Percentiles rank a stretch among this genome's conserved stretches.
Conservation (phyloP, 2,329 filamentous ascomycete species). For the Sporothrix mexicana region DNA sequence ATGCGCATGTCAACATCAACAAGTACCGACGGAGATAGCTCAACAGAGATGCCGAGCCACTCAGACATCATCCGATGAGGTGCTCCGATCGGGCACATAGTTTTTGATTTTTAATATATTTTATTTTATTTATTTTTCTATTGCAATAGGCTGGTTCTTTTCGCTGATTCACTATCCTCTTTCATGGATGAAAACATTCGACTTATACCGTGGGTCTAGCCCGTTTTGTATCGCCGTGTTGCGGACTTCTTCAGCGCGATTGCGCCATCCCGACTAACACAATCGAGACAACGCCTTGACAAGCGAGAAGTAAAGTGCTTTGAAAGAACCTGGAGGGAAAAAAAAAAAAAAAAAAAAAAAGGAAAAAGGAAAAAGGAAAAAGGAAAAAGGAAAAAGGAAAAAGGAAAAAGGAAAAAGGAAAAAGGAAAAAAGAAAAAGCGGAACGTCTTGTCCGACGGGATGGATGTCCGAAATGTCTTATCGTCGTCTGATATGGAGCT, state of each 20-base stretch:
- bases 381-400: too few species aligned
- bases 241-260: background rate
- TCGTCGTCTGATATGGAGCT: background rate
- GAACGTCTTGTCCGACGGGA: background rate
- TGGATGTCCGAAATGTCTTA: background rate
- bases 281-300: background rate
- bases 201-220: background rate
- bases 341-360: too few species aligned
- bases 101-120: background rate
- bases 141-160: background rate
- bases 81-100: background rate
- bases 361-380: too few species aligned
- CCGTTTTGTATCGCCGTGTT: constrained; percentile 13
- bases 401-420: too few species aligned
- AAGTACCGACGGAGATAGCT: background rate
- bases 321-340: too few species aligned
- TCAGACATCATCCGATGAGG: background rate
- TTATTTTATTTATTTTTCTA: background rate
- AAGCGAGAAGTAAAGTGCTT: background rate
- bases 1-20: background rate
- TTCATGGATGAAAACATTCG: background rate
- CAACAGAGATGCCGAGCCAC: background rate
- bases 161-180: background rate
- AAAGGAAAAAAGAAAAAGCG: background rate
- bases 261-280: constrained; percentile 7